Conservation (phyloP, 2,329 filamentous ascomycete genomes). For the Fusarium aywerte region DNA sequence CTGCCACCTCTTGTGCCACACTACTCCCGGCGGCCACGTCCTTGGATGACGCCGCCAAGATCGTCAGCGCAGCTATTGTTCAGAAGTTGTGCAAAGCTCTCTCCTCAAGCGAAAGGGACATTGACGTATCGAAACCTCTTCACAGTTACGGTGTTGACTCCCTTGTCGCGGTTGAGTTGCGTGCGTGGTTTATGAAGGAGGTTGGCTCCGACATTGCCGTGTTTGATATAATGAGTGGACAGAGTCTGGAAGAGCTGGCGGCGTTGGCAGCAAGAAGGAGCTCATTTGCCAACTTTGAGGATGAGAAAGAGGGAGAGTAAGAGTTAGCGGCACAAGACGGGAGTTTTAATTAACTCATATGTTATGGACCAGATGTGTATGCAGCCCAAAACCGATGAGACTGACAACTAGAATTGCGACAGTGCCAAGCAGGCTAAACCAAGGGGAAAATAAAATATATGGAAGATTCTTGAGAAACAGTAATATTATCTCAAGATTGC, state of each 20-base stretch:
- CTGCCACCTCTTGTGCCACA: neutral
- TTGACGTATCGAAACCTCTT: constrained; percentile 40
- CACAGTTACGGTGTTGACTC: constrained; percentile 55
- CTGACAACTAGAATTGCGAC: no score
- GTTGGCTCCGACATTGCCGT: constrained; percentile 15
- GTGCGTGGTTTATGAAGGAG: constrained; percentile 62
- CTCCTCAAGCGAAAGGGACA: constrained; percentile 42
- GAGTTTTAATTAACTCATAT: no score
- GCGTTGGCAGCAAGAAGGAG: neutral
- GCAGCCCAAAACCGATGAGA: no score
- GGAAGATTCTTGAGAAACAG: no score
- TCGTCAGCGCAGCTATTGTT: no score
- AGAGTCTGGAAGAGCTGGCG: constrained; percentile 5
- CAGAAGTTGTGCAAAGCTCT: no score
- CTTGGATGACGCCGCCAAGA: neutral
- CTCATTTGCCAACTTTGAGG: neutral
- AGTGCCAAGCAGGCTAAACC: no score
- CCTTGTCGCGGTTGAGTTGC: constrained; percentile 61
- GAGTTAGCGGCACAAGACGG: no score
- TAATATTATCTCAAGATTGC: no score
- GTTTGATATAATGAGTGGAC: constrained; percentile 15
- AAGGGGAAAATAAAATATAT: no score
- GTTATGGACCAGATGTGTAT: no score
- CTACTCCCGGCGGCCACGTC: neutral
- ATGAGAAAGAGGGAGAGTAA: neutral